Percentiles rank a stretch among this genome's conserved stretches.
Evolutionary conservation across 2,329 filamentous ascomycete genomes (phyloP).

Genomic region (Rutstroemia sp.): DNA sequence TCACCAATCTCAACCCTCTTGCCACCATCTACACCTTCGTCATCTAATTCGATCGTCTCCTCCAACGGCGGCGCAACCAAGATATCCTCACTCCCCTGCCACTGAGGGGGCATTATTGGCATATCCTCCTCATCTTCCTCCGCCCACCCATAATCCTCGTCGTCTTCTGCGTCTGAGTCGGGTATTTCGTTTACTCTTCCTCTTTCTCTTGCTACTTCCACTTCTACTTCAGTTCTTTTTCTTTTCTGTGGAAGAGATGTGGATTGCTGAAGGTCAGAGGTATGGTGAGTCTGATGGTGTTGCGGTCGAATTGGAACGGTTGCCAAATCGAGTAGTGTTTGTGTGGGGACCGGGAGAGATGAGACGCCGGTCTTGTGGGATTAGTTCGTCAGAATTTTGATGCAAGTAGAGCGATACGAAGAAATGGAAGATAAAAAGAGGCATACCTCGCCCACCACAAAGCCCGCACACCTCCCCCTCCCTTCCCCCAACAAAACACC

Average conservation of each 20-base stretch:
- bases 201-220: constrained; percentile 43
- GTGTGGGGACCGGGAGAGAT: constrained; percentile 8
- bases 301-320: not conserved
- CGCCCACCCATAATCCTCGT: constrained; percentile 68
- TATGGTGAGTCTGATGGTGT: not conserved
- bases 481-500: constrained; percentile 34
- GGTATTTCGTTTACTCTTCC: constrained; percentile 52
- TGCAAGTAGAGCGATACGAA: not conserved
- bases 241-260: constrained; percentile 46
- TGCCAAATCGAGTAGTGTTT: constrained; percentile 1
- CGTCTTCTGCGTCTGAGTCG: constrained; percentile 51
- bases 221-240: constrained; percentile 52
- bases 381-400: constrained; percentile 4
- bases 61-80: constrained; percentile 34
- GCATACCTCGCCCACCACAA: constrained; percentile 23
- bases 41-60: constrained; percentile 7
- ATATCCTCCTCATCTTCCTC: constrained; percentile 54
- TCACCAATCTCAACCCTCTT: not conserved
- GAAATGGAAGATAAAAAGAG: not conserved
- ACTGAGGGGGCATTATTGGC: constrained; percentile 54
- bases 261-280: not conserved
- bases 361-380: constrained; percentile 11
- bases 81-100: constrained; percentile 60
- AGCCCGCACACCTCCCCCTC: constrained; percentile 17
- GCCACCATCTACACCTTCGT: not conserved